Base-by-base conservation (phyloP, 2,329 filamentous ascomycete species). In the Neophaeococcomyces mojaviensis region DNA sequence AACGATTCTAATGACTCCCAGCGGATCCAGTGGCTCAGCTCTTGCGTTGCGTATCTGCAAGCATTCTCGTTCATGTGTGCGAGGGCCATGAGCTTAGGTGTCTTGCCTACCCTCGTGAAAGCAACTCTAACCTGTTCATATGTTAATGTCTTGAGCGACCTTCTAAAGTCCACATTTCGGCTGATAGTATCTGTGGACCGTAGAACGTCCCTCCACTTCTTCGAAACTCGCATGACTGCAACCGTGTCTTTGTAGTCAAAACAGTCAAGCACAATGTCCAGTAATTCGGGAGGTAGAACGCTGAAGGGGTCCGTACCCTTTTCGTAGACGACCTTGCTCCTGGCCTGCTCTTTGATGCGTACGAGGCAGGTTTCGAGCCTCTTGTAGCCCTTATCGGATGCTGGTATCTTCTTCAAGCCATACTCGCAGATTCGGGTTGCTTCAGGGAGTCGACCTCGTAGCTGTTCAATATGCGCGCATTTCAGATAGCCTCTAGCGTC, bases 401-500 rank as follows among this genome's bases (percentile, higher is more conserved):
- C 57, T 8, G 68, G 63, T 16, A 80, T 64, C 37, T 64, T 68
- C 49, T 72, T 74, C 52, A 81, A 61, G n/a, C 75, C 79, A 56
- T 77, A 73, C 20, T 71, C 67, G 60, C 80, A 81, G 19, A 80
- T 70, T 9, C 72, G 68, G 10, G 77, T 55, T 4, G 79, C 79
- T 19, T 69, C 70, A n/a, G 71, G 67, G 2, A 64, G 59, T 55
- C 75, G 78, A 9, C 68, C 65, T 62, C 73, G 70, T 48, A 67
- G 49, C 9, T 64, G 52, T 20, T 71, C 63, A 4, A 68, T 58
- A 47, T 71, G 72, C 2, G 70, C 76, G 20, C 73, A 73, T 44
- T 77, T 72, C 22, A 81, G 58, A 57, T 81, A 81, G 7, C 77
- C 78, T 59, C 70, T 70, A n/a, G 73, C 67, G 59, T 78, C 71